phyloP scores from a whole-genome alignment of 768 basidiomycete species.

The Mycena leptocephala region DNA sequence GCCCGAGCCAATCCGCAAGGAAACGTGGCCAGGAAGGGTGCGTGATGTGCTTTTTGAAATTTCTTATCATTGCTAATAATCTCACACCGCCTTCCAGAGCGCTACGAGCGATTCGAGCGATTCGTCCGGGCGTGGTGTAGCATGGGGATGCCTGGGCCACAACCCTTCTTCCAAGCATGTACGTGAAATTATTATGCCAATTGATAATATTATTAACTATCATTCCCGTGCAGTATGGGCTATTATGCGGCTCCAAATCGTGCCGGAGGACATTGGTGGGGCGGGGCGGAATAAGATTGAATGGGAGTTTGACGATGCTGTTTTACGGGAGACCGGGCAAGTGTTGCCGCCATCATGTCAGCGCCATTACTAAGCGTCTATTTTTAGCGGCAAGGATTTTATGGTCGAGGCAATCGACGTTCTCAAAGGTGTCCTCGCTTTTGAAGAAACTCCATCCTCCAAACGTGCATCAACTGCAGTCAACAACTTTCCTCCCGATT shows the following conservation, averaged over 20 bases:
- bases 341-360: constrained; percentile 51
- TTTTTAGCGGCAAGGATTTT: constrained; percentile 89
- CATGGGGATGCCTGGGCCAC: constrained; percentile 90
- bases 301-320: constrained; percentile 96
- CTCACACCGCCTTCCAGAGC: constrained; percentile 58
- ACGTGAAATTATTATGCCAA: constrained; percentile 43
- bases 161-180: constrained; percentile 87
- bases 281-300: constrained; percentile 81
- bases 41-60: constrained; percentile 8
- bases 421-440: constrained; percentile 89
- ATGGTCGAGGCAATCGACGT: constrained; percentile 93
- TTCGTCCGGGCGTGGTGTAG: constrained; percentile 91
- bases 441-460: constrained; percentile 76
- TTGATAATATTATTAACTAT: constrained; percentile 8
- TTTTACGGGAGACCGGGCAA: constrained; percentile 95
- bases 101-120: constrained; percentile 80
- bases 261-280: constrained; percentile 87
- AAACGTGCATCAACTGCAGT: constrained; percentile 46
- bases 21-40: constrained; percentile 78
- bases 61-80: constrained; percentile 17
- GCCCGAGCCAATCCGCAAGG: constrained; percentile 78
- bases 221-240: constrained; percentile 72
- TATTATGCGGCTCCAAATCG: constrained; percentile 84
- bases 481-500: constrained; percentile 50
- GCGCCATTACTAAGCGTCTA: constrained; percentile 38